These are phyloP conservation scores for Pseudopyrenochaeta lycopersici DNA, from an alignment of 2,329 filamentous ascomycete species.

Conservation along the genomic window DNA sequence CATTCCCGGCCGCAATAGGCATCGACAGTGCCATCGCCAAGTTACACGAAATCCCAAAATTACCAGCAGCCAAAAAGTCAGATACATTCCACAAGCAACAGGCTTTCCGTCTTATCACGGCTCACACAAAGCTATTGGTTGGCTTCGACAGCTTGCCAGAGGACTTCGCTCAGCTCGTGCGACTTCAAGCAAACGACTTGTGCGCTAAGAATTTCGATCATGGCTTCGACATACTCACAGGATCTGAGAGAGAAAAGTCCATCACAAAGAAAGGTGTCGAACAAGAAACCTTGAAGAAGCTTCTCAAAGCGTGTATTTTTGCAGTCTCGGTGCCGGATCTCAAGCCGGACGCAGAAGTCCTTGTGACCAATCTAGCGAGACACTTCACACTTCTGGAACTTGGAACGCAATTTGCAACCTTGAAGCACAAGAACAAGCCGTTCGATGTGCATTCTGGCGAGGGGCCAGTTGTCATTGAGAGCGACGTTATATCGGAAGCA, in stretches of 20 bases:
- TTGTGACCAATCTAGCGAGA: constrained; percentile 82
- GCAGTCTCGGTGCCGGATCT: constrained; percentile 84
- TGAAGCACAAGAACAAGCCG: constrained; percentile 77
- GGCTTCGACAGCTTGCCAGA: constrained; percentile 89
- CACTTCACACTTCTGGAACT: constrained; percentile 93
- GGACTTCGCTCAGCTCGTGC: constrained; percentile 83
- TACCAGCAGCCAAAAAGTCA: constrained; percentile 67
- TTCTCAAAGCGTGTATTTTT: constrained; percentile 89
- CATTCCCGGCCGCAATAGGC: constrained; percentile 86
- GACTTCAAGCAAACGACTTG: constrained; percentile 89
- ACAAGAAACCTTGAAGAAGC: constrained; percentile 81
- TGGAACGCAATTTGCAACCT: constrained; percentile 80
- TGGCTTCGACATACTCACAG: constrained; percentile 75
- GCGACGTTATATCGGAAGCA: constrained; percentile 85
- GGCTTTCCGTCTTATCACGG: constrained; percentile 84
- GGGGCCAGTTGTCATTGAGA: constrained; percentile 86
- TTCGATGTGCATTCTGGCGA: constrained; percentile 90
- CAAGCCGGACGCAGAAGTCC: constrained; percentile 75
- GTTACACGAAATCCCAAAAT: constrained; percentile 80
- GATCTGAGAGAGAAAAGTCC: constrained; percentile 81
- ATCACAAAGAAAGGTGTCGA: constrained; percentile 87
- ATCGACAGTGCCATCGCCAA: constrained; percentile 90
- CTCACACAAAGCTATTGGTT: constrained; percentile 89
- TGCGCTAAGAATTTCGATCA: constrained; percentile 75
- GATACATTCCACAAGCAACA: constrained; percentile 94